These are phyloP conservation scores for Scenedesmus sp. DNA, from an alignment of 163 green algal species.

Conservation along the genomic window DNA sequence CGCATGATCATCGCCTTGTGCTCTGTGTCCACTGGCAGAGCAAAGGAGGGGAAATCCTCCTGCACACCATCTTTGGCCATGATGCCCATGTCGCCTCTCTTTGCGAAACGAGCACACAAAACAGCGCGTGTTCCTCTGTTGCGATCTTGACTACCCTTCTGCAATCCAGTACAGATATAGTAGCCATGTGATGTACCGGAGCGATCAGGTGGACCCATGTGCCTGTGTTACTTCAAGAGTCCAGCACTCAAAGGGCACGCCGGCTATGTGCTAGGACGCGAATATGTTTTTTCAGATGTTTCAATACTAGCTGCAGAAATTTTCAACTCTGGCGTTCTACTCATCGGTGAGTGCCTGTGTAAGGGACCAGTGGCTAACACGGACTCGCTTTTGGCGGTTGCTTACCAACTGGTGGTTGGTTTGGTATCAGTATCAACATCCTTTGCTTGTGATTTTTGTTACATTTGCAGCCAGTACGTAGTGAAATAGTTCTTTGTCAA, in stretches of 20 bases:
- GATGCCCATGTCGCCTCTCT: not conserved
- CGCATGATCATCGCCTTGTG: constrained; percentile 70
- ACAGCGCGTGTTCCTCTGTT: not conserved
- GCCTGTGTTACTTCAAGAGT: constrained; percentile 5
- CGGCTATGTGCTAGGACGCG: not conserved
- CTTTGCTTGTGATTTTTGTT: too few species aligned
- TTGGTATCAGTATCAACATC: too few species aligned
- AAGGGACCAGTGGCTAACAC: not conserved
- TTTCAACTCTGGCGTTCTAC: too few species aligned
- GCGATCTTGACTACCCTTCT: not conserved
- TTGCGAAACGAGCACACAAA: not conserved
- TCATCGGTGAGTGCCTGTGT: not conserved
- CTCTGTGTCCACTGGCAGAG: constrained; percentile 79
- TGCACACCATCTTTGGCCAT: not conserved
- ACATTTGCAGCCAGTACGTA: too few species aligned
- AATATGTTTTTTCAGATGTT: too few species aligned
- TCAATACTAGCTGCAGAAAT: not conserved
- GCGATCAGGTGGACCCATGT: not conserved
- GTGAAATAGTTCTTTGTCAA: too few species aligned
- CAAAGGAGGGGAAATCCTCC: constrained; percentile 9
- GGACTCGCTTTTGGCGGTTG: too few species aligned
- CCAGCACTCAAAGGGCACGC: constrained; percentile 5
- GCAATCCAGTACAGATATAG: not conserved
- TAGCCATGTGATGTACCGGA: constrained; percentile 7
- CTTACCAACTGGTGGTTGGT: too few species aligned